Evolutionary conservation across 306 rosid genomes (phyloP), one percentile per base, ranked within the genome.

Genomic region (Vicia villosa): DNA sequence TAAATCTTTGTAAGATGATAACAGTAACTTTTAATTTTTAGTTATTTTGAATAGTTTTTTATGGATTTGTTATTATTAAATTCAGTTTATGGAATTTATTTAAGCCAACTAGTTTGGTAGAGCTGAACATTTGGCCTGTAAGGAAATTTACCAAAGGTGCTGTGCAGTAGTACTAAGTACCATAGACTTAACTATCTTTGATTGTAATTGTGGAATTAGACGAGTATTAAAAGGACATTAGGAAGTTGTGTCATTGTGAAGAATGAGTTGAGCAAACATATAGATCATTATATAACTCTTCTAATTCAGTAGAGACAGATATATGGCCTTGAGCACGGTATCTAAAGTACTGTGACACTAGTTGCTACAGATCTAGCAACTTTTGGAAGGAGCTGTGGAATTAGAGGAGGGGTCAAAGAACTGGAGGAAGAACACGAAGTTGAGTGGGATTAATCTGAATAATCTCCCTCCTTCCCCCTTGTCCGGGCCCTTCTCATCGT

Each of bases 121-220:
- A 46, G 67, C 10, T 61, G 71, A 46, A 66, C 45, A 28, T 4
- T 1, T 66, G 37, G 54, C 21, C 14, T n/a, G 45, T 28, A 16
- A 11, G 9, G 16, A 42, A 61, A 61, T 61, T 43, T 17, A 46
- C 16, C 54, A 41, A 41, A 26, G 54, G 54, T 63, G 17, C 10
- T 51, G 73, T 37, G 73, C 45, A 14, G 65, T 17, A 22, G 64
- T 51, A 69, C 40, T 69, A 54, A 54, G 52, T 69, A 16, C 41
- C 42, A 36, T 30, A 55, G 41, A 40, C 42, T 3, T 40, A 38
- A 68, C 45, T 36, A 9, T 36, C 15, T n/a, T 21, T 21, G 63
- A 50, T 13, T 30, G 21, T 5, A 68, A 6, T 52, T 68, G 34
- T 38, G 11, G 61, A 68, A 68, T 37, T 52, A 21, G 16, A 55